Evolutionary conservation across 768 basidiomycete species (phyloP).

Genomic region (Lentinula guzmanii): DNA sequence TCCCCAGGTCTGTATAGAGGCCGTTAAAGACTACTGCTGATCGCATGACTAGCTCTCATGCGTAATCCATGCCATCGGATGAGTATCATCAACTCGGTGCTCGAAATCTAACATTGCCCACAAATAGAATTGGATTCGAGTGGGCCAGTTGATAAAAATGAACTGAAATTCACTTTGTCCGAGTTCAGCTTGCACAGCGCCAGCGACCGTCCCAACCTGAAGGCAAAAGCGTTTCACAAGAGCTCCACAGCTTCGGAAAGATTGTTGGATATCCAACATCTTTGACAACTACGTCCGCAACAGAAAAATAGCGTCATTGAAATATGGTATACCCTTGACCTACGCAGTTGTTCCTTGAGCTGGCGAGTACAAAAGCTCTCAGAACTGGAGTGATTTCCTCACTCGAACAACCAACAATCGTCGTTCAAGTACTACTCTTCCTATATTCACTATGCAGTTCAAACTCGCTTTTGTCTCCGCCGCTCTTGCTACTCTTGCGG

Average conservation of each 20-base stretch:
- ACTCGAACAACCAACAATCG: slow-evolving; percentile 4
- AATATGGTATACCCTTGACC: too few relatives aligned
- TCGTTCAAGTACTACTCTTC: neutral
- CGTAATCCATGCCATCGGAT: neutral
- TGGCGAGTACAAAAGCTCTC: neutral
- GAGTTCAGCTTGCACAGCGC: neutral
- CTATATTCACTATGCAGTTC: slow-evolving; percentile 1
- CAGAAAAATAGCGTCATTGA: too few relatives aligned
- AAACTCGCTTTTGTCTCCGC: slow-evolving; percentile 4
- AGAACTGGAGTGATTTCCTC: neutral
- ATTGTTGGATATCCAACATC: neutral
- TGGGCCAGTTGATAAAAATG: neutral
- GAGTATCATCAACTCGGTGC: neutral
- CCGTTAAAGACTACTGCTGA: neutral
- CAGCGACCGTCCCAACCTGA: neutral
- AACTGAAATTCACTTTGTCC: neutral
- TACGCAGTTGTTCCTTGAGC: neutral
- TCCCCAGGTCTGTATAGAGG: neutral
- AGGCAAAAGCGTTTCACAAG: neutral
- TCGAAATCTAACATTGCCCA: too few relatives aligned
- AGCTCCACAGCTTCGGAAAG: neutral
- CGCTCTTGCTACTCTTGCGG: neutral
- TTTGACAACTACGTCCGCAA: too few relatives aligned
- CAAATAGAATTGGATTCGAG: neutral
- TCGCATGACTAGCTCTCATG: neutral